These are phyloP conservation scores for Astragalus membranaceus DNA, from an alignment of 306 rosid genomes.

Conservation along the genomic window DNA sequence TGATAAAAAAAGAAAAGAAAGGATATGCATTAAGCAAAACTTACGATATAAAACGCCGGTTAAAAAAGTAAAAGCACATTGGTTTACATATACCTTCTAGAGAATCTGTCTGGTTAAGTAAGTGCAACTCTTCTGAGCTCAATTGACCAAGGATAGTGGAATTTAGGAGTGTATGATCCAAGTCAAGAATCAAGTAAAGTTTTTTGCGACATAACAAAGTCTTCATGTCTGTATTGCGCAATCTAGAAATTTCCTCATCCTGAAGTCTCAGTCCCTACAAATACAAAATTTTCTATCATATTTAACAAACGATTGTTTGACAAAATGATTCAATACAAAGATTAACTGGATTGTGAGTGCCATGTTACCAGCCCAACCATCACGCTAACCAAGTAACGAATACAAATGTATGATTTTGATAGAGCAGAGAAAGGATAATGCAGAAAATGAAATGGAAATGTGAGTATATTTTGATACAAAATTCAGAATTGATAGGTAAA, in stretches of 20 bases:
- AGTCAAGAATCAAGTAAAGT: constrained; percentile 80
- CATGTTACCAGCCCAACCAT: not conserved
- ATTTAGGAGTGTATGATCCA: constrained; percentile 81
- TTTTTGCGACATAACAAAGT: constrained; percentile 44
- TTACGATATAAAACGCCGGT: not conserved
- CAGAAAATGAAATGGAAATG: too few species aligned
- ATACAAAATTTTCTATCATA: not conserved
- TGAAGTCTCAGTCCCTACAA: constrained; percentile 76
- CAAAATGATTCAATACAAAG: not conserved
- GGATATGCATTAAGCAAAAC: not conserved
- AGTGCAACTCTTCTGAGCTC: constrained; percentile 56
- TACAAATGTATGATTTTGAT: not conserved
- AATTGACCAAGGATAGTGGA: constrained; percentile 53
- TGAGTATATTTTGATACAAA: too few species aligned
- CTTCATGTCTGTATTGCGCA: constrained; percentile 64
- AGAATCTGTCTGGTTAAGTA: constrained; percentile 52
- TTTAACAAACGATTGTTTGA: not conserved
- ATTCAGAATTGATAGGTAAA: too few species aligned
- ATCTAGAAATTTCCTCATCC: constrained; percentile 62
- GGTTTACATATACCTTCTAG: constrained; percentile 41
- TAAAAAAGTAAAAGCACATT: constrained; percentile 15
- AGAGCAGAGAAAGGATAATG: too few species aligned
- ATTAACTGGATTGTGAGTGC: not conserved
- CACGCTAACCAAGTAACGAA: not conserved
- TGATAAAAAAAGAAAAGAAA: not conserved